These are phyloP conservation scores for Talaromyces thailandensis DNA, from an alignment of 495 filamentous ascomycete species.

Conservation along the genomic window DNA sequence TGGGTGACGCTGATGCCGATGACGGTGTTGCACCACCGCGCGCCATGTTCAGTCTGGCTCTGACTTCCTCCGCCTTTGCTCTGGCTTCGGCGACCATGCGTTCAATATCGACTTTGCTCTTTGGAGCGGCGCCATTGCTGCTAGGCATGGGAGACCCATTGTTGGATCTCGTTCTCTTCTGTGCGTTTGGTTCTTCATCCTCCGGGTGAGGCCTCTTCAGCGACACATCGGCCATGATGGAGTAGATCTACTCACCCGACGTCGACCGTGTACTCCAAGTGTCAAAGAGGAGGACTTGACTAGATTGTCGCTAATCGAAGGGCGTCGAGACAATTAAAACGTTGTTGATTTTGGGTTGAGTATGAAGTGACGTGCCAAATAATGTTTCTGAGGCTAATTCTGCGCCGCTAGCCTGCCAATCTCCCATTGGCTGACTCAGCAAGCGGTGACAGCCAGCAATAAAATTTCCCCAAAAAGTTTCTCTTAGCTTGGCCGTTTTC, in stretches of 20 bases:
- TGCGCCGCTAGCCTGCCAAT: slow-evolving; percentile 10
- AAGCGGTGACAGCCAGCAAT: slow-evolving; percentile 22
- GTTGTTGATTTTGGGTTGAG: background rate
- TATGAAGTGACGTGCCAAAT: background rate
- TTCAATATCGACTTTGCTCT: slow-evolving; percentile 45
- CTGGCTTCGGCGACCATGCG: slow-evolving; percentile 55
- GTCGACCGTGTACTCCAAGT: background rate
- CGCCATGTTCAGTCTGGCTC: slow-evolving; percentile 42
- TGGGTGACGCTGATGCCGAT: slow-evolving; percentile 21
- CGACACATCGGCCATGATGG: slow-evolving; percentile 43
- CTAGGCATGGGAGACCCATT: slow-evolving; percentile 46
- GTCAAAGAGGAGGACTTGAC: slow-evolving; percentile 6
- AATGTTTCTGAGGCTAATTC: background rate
- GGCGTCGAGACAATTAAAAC: slow-evolving; percentile 14
- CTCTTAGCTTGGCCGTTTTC: slow-evolving; percentile 6
- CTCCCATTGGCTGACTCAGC: slow-evolving; percentile 7
- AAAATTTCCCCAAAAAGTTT: slow-evolving; percentile 17
- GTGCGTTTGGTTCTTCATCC: slow-evolving; percentile 41
- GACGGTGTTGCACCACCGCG: slow-evolving; percentile 25
- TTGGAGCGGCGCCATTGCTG: slow-evolving; percentile 22
- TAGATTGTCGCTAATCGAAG: background rate
- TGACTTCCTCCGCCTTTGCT: slow-evolving; percentile 51
- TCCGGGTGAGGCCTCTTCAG: slow-evolving; percentile 53
- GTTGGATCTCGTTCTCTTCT: slow-evolving; percentile 52
- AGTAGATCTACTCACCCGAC: slow-evolving; percentile 13